These are phyloP conservation scores for Penicillium lagena DNA, from an alignment of 495 filamentous ascomycete species.

Conservation along the genomic window DNA sequence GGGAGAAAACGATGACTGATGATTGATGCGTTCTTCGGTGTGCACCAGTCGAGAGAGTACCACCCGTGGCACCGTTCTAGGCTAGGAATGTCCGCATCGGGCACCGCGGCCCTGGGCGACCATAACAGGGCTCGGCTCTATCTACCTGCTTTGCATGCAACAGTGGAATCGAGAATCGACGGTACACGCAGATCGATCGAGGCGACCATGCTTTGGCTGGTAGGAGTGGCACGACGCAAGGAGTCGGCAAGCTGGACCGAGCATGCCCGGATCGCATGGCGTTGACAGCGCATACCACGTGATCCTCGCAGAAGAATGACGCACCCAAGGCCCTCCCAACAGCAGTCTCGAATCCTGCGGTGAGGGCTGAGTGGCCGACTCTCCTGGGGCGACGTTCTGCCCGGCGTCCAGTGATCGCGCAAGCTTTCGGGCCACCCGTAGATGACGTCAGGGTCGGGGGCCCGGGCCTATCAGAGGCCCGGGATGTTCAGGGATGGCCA, in stretches of 20 bases:
- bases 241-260: constrained; percentile 2
- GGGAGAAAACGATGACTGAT: constrained; percentile 1
- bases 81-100: constrained; percentile 12
- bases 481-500: too few species aligned
- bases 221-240: constrained; percentile 14
- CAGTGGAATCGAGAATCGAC: constrained; percentile 6
- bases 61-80: constrained; percentile 4
- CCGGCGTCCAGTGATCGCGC: too few species aligned
- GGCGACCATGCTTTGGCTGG: background rate
- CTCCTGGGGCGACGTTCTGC: too few species aligned
- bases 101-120: background rate
- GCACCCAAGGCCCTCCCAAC: too few species aligned
- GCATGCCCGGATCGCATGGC: constrained; percentile 12
- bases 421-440: too few species aligned
- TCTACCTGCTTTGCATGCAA: constrained; percentile 6
- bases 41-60: constrained; percentile 1
- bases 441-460: too few species aligned
- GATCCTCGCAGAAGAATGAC: too few species aligned
- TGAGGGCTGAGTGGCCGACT: too few species aligned
- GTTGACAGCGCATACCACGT: too few species aligned
- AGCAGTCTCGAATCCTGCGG: too few species aligned
- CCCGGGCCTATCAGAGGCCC: too few species aligned
- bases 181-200: too few species aligned
- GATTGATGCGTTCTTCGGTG: background rate
- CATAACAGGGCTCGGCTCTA: background rate